Base-by-base conservation (phyloP, 2,329 filamentous ascomycete genomes). In the Nemania serpens region DNA sequence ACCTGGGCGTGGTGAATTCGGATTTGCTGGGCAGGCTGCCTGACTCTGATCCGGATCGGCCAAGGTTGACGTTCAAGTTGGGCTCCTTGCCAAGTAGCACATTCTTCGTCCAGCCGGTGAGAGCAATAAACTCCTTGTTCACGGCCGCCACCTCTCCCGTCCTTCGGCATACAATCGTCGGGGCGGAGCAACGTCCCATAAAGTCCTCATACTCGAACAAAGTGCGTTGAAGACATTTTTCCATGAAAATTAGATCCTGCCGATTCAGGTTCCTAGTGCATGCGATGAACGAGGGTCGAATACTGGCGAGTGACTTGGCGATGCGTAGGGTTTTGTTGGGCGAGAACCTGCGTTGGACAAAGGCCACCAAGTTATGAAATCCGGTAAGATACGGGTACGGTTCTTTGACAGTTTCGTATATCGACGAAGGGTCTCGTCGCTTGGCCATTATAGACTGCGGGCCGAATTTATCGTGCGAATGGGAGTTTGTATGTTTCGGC, bases 141-240 rank as follows among this genome's bases (percentile, higher is more conserved):
- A 96, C 92, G 3, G 91, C 91, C 0, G 93, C 93, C n/a, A 99
- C 88, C 75, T 98, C 95, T 52, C 95, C 95, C 0, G 93, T 97
- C 49, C 95, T 87, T 49, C 95, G 88, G 71, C 92, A 96, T 25
- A 98, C 91, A 59, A 99, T 87, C 0, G 93, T 96, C 0, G 95
- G 95, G 3, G 93, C 96, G 41, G 92, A 92, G 62, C 90, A 92
- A 65, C 92, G 88, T 59, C 91, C 88, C 79, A 97, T 90, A 67
- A 96, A 95, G 66, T 96, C 92, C 73, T 98, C 92, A 70, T 96
- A 96, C 73, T 97, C 93, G 71, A 93, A 92, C 11, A 98, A 81
- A 0, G 92, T 96, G 39, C 95, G 87, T 76, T 99, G 95, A 73
- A 98, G 92, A 71, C 91, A 96, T 77, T 96, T 96, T 75, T 99